Conservation (phyloP, 495 filamentous ascomycete genomes). For the Aspergillus incahuasiensis region DNA sequence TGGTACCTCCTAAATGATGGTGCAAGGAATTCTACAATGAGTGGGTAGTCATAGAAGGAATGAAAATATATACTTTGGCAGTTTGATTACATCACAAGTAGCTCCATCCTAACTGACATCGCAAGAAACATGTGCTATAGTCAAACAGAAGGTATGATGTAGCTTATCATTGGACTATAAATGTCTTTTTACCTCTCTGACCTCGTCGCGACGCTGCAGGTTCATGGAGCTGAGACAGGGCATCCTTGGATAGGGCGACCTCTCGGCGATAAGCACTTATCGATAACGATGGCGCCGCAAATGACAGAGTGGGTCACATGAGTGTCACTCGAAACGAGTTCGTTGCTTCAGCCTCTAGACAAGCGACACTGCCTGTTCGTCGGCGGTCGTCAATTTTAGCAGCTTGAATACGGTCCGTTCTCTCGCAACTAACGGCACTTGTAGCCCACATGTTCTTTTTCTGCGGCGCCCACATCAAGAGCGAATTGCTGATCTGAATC, state of each 20-base stretch:
- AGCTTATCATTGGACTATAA: too few relatives aligned
- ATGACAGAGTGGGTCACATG: not conserved
- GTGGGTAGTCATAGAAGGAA: too few relatives aligned
- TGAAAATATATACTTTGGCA: too few relatives aligned
- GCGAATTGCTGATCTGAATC: slow-evolving; percentile 20
- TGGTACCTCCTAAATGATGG: too few relatives aligned
- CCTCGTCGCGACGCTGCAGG: not conserved
- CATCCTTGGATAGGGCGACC: too few relatives aligned
- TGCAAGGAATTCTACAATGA: too few relatives aligned
- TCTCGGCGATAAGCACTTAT: not conserved
- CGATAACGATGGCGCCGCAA: not conserved
- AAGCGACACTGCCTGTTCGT: not conserved
- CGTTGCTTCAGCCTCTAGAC: not conserved
- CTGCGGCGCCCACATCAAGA: not conserved
- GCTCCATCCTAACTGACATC: too few relatives aligned
- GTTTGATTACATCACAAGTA: too few relatives aligned
- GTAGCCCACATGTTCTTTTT: not conserved
- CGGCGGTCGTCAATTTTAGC: not conserved
- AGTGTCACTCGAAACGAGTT: not conserved
- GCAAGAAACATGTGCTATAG: too few relatives aligned
- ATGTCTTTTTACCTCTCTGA: too few relatives aligned
- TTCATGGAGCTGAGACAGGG: not conserved
- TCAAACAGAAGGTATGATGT: too few relatives aligned
- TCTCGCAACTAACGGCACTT: not conserved
- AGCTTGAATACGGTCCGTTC: not conserved